These are phyloP conservation scores for Turnera subulata DNA, from an alignment of 345 rosid species.

Conservation along the genomic window DNA sequence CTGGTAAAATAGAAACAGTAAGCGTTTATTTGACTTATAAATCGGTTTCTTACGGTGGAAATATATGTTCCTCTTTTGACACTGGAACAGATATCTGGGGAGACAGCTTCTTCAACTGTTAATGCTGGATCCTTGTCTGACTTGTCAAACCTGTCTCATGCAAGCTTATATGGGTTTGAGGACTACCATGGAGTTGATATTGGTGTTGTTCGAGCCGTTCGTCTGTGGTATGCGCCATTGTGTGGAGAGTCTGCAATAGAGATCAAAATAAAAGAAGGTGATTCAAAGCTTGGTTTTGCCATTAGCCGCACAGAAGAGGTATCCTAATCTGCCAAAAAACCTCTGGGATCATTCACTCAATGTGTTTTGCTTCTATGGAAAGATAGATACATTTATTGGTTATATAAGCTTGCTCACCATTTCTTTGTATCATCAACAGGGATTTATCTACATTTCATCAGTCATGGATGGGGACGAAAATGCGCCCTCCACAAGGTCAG, in stretches of 20 bases:
- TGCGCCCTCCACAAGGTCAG: slow-evolving; percentile 69
- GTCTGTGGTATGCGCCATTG: slow-evolving; percentile 86
- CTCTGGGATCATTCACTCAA: no score
- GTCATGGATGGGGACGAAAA: slow-evolving; percentile 61
- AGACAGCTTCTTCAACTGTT: slow-evolving; percentile 82
- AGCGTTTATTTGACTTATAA: no score
- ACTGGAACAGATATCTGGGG: slow-evolving; percentile 74
- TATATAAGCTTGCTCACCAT: not conserved
- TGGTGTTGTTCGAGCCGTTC: slow-evolving; percentile 90
- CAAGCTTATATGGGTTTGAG: slow-evolving; percentile 88
- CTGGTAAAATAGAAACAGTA: no score
- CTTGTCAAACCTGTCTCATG: slow-evolving; percentile 65
- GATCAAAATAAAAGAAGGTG: slow-evolving; percentile 67
- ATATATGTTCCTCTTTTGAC: not conserved
- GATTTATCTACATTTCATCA: slow-evolving; percentile 86
- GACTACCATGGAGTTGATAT: slow-evolving; percentile 97
- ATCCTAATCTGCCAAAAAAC: not conserved
- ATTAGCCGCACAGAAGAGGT: slow-evolving; percentile 99
- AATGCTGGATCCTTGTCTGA: slow-evolving; percentile 81
- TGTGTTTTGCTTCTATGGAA: no score
- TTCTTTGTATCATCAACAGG: slow-evolving; percentile 36
- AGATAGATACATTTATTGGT: no score
- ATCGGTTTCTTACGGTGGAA: no score
- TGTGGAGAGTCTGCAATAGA: slow-evolving; percentile 66
- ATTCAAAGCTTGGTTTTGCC: slow-evolving; percentile 87